These are phyloP conservation scores for Spathaspora passalidarum DNA, from an alignment of 805 yeast species.

Conservation along the genomic window DNA sequence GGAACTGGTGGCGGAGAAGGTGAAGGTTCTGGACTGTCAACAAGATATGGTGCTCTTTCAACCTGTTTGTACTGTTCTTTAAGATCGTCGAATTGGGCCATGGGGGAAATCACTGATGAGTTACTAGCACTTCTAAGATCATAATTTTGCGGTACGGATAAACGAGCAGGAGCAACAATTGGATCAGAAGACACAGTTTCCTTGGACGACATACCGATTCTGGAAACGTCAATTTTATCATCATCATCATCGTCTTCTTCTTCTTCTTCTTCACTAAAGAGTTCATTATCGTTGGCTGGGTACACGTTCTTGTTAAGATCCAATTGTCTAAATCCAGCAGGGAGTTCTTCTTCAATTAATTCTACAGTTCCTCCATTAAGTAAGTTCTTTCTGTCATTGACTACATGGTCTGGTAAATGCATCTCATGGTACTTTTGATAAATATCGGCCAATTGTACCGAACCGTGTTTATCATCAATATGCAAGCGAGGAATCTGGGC, in stretches of 20 bases:
- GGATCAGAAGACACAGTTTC: slow-evolving; percentile 6
- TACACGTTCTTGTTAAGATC: slow-evolving; percentile 26
- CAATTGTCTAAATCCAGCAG: slow-evolving; percentile 26
- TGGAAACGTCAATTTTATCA: slow-evolving; percentile 20
- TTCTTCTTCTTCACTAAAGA: slow-evolving; percentile 33
- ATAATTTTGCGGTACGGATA: slow-evolving; percentile 22
- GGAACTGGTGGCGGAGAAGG: slow-evolving; percentile 21
- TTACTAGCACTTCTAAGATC: slow-evolving; percentile 29
- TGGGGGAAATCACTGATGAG: slow-evolving; percentile 41
- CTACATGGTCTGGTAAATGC: slow-evolving; percentile 35
- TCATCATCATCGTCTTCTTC: slow-evolving; percentile 18
- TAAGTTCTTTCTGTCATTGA: slow-evolving; percentile 32
- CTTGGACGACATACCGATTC: slow-evolving; percentile 15
- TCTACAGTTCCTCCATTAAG: slow-evolving; percentile 36
- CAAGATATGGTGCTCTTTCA: slow-evolving; percentile 4
- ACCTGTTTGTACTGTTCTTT: slow-evolving; percentile 33
- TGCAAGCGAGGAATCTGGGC: not conserved
- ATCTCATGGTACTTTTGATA: slow-evolving; percentile 41
- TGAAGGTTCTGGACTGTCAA: not conserved
- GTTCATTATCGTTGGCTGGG: slow-evolving; percentile 35
- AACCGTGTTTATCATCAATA: slow-evolving; percentile 23
- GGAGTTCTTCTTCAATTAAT: slow-evolving; percentile 33
- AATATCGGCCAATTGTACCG: slow-evolving; percentile 41
- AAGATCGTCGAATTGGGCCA: slow-evolving; percentile 42
- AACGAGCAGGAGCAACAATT: no score